A percentile compares a stretch with the other conserved stretches of the same genome.
Conservation (phyloP, 2,329 filamentous ascomycete genomes). For the Sporothrix variecibatus region DNA sequence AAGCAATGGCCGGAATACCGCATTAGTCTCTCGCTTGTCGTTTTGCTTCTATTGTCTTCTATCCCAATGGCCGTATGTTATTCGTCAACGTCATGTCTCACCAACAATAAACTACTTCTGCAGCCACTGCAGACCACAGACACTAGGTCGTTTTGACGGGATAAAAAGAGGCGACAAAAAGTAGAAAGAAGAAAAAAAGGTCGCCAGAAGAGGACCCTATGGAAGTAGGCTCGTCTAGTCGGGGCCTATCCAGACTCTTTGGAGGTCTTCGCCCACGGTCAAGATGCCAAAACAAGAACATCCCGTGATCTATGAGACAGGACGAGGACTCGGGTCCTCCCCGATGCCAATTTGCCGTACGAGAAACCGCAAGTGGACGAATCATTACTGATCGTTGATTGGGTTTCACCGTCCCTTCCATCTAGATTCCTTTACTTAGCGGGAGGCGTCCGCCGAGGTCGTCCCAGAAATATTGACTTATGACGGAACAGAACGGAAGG, state of each 20-base stretch:
- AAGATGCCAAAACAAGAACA: neutral
- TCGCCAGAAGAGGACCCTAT: neutral
- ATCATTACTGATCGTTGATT: neutral
- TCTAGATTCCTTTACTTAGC: neutral
- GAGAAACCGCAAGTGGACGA: neutral
- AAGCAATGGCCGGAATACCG: neutral
- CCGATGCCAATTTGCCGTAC: neutral
- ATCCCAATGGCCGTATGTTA: neutral
- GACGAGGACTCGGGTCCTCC: neutral
- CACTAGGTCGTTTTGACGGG: neutral
- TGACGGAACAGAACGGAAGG: neutral
- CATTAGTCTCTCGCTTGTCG: neutral
- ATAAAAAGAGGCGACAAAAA: neutral
- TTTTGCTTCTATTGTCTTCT: neutral
- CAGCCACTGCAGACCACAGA: neutral
- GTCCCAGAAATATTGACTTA: neutral
- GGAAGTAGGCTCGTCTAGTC: neutral
- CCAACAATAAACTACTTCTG: neutral
- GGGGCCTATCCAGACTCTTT: neutral
- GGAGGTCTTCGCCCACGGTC: neutral
- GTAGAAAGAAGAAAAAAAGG: neutral
- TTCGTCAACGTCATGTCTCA: conserved; percentile 2
- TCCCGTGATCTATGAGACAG: neutral
- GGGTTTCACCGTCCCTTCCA: neutral
- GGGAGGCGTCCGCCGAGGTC: neutral